A percentile compares a stretch with the other conserved stretches of the same genome.
These are phyloP conservation scores for Coniochaeta pulveracea DNA, from an alignment of 2,329 filamentous ascomycete species.

Conservation along the genomic window DNA sequence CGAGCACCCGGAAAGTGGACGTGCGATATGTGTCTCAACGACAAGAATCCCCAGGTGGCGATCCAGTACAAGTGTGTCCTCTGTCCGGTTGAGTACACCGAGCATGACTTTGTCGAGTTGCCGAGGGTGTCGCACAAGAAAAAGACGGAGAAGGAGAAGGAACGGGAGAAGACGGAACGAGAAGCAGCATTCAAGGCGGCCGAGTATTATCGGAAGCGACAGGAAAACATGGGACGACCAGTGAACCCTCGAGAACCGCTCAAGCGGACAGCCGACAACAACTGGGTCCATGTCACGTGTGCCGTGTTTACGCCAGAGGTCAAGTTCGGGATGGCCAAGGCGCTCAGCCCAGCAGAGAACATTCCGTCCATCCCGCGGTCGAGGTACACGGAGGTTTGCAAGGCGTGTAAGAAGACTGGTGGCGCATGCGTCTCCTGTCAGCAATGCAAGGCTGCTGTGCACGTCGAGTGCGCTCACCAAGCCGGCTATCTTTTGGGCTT, in stretches of 20 bases:
- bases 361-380: slow-evolving; percentile 69
- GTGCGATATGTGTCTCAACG: slow-evolving; percentile 93
- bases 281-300: slow-evolving; percentile 95
- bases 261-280: slow-evolving; percentile 91
- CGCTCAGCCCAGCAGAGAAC: slow-evolving; percentile 78
- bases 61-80: slow-evolving; percentile 89
- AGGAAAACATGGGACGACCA: slow-evolving; percentile 76
- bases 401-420: slow-evolving; percentile 62
- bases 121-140: slow-evolving; percentile 81
- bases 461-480: slow-evolving; percentile 84
- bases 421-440: slow-evolving; percentile 81
- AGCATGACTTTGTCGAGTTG: slow-evolving; percentile 74
- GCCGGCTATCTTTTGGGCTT: slow-evolving; percentile 78
- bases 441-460: slow-evolving; percentile 59
- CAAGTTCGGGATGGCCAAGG: slow-evolving; percentile 77
- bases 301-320: slow-evolving; percentile 87
- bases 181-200: slow-evolving; percentile 71
- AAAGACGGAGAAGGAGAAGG: slow-evolving; percentile 74
- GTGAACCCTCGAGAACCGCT: slow-evolving; percentile 77
- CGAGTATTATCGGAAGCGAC: slow-evolving; percentile 72
- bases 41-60: slow-evolving; percentile 85
- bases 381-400: slow-evolving; percentile 69
- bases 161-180: slow-evolving; percentile 76
- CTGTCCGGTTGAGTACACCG: slow-evolving; percentile 72
- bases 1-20: slow-evolving; percentile 72